phyloP scores from a whole-genome alignment of 305 asterid genomes.

The Salvia sclarea region DNA sequence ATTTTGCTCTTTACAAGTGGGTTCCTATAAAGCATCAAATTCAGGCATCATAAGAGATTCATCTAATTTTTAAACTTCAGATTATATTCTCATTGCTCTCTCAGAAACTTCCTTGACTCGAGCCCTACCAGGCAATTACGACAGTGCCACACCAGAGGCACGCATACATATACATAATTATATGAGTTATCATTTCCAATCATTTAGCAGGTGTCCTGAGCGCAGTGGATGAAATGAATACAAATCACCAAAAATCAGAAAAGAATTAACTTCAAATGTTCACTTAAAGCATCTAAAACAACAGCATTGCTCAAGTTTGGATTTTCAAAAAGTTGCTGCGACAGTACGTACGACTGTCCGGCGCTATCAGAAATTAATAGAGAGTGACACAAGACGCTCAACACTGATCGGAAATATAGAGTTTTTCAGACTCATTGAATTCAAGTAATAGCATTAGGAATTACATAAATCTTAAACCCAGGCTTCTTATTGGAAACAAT shows the following conservation, averaged over 20 bases:
- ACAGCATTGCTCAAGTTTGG: slow-evolving; percentile 2
- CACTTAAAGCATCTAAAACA: slow-evolving; percentile 19
- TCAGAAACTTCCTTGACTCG: background rate
- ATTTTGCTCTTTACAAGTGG: slow-evolving; percentile 10
- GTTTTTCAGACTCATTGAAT: slow-evolving; percentile 15
- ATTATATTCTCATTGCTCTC: background rate
- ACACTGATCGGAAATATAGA: slow-evolving; percentile 6
- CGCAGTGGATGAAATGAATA: background rate
- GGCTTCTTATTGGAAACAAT: background rate
- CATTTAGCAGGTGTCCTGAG: background rate
- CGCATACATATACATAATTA: background rate
- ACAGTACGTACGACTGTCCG: slow-evolving; percentile 2
- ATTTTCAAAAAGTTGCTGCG: slow-evolving; percentile 21
- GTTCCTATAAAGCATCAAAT: slow-evolving; percentile 32
- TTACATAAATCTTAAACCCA: slow-evolving; percentile 21
- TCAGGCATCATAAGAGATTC: background rate
- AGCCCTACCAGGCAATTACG: background rate
- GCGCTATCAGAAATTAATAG: background rate
- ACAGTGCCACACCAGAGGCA: background rate
- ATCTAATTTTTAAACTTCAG: slow-evolving; percentile 12
- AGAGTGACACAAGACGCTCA: background rate
- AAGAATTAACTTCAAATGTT: slow-evolving; percentile 13
- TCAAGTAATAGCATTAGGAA: slow-evolving; percentile 1
- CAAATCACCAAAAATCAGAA: slow-evolving; percentile 17
- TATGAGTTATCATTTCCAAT: slow-evolving; percentile 1